phyloP scores from a whole-genome alignment of 2,329 filamentous ascomycete species.

The Diaporthe helianthi region DNA sequence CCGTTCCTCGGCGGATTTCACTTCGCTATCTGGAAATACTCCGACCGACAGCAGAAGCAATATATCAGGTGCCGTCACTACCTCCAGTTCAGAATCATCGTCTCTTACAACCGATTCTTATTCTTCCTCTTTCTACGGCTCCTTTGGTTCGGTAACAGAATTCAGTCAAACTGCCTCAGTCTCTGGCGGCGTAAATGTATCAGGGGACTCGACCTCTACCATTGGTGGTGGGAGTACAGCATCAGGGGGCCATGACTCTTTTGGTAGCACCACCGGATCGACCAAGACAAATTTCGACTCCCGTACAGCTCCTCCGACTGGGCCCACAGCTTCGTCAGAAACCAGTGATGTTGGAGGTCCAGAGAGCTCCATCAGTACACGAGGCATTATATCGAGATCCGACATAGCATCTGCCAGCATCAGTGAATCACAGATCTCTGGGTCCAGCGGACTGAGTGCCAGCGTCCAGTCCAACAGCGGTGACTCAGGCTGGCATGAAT shows the following conservation, averaged over 20 bases:
- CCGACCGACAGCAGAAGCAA: neutral
- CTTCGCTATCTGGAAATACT: neutral
- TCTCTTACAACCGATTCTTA: neutral
- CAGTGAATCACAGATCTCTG: neutral
- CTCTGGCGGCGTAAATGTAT: neutral
- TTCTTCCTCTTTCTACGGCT: too few relatives aligned
- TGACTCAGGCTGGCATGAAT: neutral
- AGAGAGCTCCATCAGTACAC: neutral
- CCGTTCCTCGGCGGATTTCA: too few relatives aligned
- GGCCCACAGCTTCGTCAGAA: neutral
- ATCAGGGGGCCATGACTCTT: neutral
- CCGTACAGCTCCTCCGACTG: neutral
- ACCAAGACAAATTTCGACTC: neutral
- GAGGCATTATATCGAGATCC: neutral
- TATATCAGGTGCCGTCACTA: neutral
- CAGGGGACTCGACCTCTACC: neutral
- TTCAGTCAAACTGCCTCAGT: neutral
- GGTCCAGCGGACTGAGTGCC: neutral
- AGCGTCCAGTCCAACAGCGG: neutral
- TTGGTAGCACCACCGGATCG: neutral
- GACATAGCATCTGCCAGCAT: too few relatives aligned
- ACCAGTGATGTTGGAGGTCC: too few relatives aligned
- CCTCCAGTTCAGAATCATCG: accelerated
- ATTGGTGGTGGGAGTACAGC: neutral
- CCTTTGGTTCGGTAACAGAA: neutral